Evolutionary conservation across 345 rosid species (phyloP).

Genomic region (Dipteronia dyeriana): DNA sequence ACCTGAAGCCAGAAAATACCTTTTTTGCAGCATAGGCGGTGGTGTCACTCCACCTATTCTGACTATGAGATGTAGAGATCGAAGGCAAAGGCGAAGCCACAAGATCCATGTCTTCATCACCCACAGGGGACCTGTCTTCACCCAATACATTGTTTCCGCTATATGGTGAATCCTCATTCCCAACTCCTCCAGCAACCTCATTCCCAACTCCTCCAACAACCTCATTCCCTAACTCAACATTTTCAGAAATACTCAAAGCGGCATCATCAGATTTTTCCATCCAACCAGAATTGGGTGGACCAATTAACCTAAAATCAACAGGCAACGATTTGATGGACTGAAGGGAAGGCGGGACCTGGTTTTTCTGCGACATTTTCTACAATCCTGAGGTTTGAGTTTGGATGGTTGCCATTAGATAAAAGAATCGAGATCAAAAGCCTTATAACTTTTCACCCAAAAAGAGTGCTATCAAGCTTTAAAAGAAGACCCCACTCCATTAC

Average conservation of each 20-base stretch:
- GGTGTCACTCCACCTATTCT: conserved; percentile 79
- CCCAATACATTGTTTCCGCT: conserved; percentile 32
- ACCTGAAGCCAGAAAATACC: conserved; percentile 43
- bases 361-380: conserved; percentile 56
- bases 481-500: no score
- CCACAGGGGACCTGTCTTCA: conserved; percentile 52
- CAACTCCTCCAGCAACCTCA: conserved; percentile 67
- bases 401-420: conserved; percentile 33
- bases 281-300: conserved; percentile 48
- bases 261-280: conserved; percentile 33
- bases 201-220: conserved; percentile 37
- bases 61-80: conserved; percentile 44
- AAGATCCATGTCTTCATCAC: conserved; percentile 52
- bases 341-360: conserved; percentile 49
- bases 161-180: conserved; percentile 81
- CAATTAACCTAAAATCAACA: conserved; percentile 56
- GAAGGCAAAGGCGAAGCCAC: conserved; percentile 49
- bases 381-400: conserved; percentile 38
- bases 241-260: conserved; percentile 42
- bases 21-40: conserved; percentile 68
- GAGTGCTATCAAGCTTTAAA: conserved; percentile 25
- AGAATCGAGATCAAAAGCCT: conserved; percentile 31
- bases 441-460: conserved; percentile 34
- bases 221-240: conserved; percentile 37
- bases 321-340: conserved; percentile 75